Base-by-base conservation (phyloP, 164 flowering plant species). In the Aristolochia californica region DNA sequence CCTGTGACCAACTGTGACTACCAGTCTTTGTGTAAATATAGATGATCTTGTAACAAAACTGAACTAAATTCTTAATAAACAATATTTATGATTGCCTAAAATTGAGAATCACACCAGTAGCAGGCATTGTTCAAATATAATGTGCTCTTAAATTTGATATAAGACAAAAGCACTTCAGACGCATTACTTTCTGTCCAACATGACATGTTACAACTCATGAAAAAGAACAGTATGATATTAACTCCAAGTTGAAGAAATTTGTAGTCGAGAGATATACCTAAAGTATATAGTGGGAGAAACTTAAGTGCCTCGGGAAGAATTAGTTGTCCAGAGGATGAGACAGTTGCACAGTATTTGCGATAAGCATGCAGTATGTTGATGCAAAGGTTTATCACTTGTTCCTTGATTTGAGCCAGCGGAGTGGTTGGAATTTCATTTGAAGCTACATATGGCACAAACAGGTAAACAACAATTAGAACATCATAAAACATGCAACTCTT, bases 271-370 rank as follows among this genome's bases (percentile, higher is more conserved):
- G 43, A 66, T 38, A 51, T 85, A 91, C 98, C 98, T 58, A 87
- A 83, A 38, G 85, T 79, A 65, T 88, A 91, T 10, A 93, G 67
- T 56, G 99, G 99, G 62, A 93, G 68, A 70, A 93, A 82, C 66
- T 93, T 93, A 51, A 93, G 96, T 43, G 95, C 94, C 75, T 93
- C 99, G 0, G 99, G 97, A 65, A 93, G 91, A 66, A 93, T 93
- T 48, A 93, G 87, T 56, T 93, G 99, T 57, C 97, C 99, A 51
- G 99, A 74, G 20, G 99, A 85, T 48, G 97, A 82, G 24, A 85
- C 96, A 0, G 97, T 87, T 23, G 99, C 97, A 74, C 99, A 93
- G 63, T 82, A 89, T 71, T 89, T 93, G 30, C 99, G 94, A 72
- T 93, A 93, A 11, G 96, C 72, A 58, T 73, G 75, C 48, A 93